phyloP scores from a whole-genome alignment of 2,329 filamentous ascomycete species.

The Monilinia fructigena region DNA sequence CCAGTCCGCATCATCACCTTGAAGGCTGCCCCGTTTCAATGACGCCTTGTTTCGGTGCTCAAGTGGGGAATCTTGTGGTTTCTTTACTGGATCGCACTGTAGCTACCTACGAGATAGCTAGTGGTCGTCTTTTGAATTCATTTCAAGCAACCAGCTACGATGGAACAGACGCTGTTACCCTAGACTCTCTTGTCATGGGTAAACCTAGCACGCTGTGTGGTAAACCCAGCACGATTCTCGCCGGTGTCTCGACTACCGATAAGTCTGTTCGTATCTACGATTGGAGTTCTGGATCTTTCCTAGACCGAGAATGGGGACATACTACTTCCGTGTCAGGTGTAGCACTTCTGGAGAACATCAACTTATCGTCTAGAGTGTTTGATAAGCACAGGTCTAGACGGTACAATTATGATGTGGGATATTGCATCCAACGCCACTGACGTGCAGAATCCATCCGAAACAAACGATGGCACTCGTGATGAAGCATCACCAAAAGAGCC shows the following conservation, averaged over 20 bases:
- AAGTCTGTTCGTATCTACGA: slow-evolving; percentile 94
- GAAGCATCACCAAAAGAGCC: slow-evolving; percentile 46
- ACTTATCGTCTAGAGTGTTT: slow-evolving; percentile 56
- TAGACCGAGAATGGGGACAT: slow-evolving; percentile 91
- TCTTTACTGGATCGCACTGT: slow-evolving; percentile 61
- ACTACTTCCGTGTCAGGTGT: slow-evolving; percentile 91
- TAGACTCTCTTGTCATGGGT: slow-evolving; percentile 73
- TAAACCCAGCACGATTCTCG: slow-evolving; percentile 59
- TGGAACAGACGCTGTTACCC: slow-evolving; percentile 74
- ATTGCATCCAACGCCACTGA: slow-evolving; percentile 34
- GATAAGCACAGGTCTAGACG: slow-evolving; percentile 75
- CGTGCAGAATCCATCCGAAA: slow-evolving; percentile 30
- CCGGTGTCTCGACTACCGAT: slow-evolving; percentile 90
- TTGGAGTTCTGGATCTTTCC: slow-evolving; percentile 68
- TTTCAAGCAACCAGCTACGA: slow-evolving; percentile 85
- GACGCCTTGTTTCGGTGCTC: slow-evolving; percentile 62
- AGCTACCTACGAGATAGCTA: slow-evolving; percentile 61
- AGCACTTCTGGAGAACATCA: slow-evolving; percentile 60
- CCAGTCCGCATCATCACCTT: slow-evolving; percentile 75
- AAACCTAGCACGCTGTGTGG: slow-evolving; percentile 54
- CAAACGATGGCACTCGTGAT: slow-evolving; percentile 24
- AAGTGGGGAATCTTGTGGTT: slow-evolving; percentile 53
- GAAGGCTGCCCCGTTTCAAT: slow-evolving; percentile 84
- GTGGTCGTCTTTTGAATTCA: slow-evolving; percentile 65
- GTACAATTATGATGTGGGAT: slow-evolving; percentile 76